Evolutionary conservation across 805 yeast species (phyloP).

Genomic region (Cyberlindnera nakhonratchasimensis): DNA sequence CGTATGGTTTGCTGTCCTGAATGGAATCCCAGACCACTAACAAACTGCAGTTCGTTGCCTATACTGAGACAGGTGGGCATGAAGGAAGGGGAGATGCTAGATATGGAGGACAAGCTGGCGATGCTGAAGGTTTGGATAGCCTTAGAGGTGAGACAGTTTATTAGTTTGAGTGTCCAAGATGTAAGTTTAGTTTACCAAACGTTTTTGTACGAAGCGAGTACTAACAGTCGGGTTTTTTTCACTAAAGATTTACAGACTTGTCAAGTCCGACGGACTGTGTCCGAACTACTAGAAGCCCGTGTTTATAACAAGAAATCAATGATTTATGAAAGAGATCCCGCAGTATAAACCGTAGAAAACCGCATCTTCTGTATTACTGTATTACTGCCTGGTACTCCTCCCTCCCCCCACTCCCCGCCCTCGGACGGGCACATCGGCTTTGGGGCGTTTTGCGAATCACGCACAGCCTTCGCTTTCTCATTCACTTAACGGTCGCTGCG

Average conservation of each 20-base stretch:
- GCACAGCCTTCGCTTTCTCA: conserved; percentile 25
- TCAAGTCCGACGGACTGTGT: conserved; percentile 61
- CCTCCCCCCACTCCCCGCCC: not conserved
- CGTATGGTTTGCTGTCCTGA: conserved; percentile 48
- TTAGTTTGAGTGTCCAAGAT: conserved; percentile 78
- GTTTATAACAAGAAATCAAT: not conserved
- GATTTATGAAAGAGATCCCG: not conserved
- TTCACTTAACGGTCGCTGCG: conserved; percentile 21
- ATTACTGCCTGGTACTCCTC: too few species aligned
- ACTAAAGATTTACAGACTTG: conserved; percentile 44
- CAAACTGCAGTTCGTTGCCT: conserved; percentile 32
- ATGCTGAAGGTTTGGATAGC: conserved; percentile 93
- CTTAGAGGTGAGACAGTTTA: conserved; percentile 81
- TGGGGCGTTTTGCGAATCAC: too few species aligned
- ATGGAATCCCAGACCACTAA: conserved; percentile 33
- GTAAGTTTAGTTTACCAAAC: conserved; percentile 37
- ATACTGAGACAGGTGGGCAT: conserved; percentile 65
- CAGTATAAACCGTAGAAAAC: too few species aligned
- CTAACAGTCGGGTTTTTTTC: conserved; percentile 6
- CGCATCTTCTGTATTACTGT: too few species aligned
- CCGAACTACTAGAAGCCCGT: conserved; percentile 48
- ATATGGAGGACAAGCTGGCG: conserved; percentile 59
- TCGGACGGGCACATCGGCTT: not conserved
- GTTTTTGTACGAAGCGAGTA: not conserved
- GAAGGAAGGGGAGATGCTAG: conserved; percentile 59